Percentiles rank a stretch among this genome's conserved stretches.
Evolutionary conservation across 768 basidiomycete genomes (phyloP).

Genomic region (Xanthoconium stramineum): DNA sequence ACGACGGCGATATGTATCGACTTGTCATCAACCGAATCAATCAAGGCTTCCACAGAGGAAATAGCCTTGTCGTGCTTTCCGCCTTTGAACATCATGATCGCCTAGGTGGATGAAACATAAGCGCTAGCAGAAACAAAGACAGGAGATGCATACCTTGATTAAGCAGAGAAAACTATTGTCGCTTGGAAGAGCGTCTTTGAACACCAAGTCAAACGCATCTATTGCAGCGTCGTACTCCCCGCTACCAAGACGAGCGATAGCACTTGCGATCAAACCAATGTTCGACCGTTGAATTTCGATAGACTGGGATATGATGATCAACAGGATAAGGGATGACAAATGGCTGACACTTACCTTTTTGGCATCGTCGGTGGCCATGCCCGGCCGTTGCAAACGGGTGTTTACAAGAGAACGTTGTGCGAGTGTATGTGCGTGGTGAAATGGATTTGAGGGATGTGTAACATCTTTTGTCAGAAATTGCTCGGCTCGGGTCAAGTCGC

Average conservation of each 20-base stretch:
- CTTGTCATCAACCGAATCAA: too few relatives aligned
- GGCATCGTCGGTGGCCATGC: too few relatives aligned
- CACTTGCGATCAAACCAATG: too few relatives aligned
- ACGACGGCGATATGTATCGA: too few relatives aligned
- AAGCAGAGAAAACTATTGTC: constrained; percentile 7
- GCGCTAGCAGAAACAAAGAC: neutral
- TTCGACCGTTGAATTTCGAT: too few relatives aligned
- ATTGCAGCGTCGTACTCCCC: neutral
- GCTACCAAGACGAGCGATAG: too few relatives aligned
- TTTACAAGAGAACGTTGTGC: constrained; percentile 1
- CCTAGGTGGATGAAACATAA: neutral
- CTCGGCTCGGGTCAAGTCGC: too few relatives aligned
- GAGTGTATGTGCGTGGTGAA: neutral
- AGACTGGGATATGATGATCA: too few relatives aligned
- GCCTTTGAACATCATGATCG: neutral
- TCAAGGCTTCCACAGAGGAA: too few relatives aligned
- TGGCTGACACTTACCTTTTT: neutral
- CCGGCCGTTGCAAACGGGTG: neutral
- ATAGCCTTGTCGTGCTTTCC: too few relatives aligned
- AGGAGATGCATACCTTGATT: constrained; percentile 1
- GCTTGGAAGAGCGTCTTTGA: neutral
- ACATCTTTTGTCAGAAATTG: neutral
- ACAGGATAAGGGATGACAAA: too few relatives aligned
- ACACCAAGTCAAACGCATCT: constrained; percentile 4
- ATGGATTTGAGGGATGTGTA: neutral